phyloP scores from a whole-genome alignment of 768 basidiomycete species.

The Paxillus involutus region DNA sequence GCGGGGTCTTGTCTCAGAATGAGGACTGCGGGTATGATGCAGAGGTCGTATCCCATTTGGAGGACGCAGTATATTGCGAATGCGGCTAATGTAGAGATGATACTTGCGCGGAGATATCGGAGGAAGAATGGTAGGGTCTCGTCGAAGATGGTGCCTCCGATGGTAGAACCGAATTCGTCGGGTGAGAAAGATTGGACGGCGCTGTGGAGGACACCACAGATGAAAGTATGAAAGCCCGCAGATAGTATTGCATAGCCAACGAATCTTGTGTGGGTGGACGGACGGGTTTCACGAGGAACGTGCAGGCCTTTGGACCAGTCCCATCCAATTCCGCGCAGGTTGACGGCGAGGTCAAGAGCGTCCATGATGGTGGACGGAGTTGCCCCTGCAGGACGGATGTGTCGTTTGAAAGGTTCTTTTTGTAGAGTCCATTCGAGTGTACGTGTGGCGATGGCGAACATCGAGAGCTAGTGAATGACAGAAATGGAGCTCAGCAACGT shows the following conservation, averaged over 20 bases:
- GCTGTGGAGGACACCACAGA: constrained; percentile 47
- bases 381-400: constrained; percentile 4
- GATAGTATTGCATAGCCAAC: constrained; percentile 32
- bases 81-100: constrained; percentile 43
- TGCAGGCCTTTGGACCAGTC: constrained; percentile 44
- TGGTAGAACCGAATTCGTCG: constrained; percentile 26
- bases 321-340: constrained; percentile 64
- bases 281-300: constrained; percentile 39
- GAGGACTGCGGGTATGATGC: constrained; percentile 20
- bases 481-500: not conserved
- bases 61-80: constrained; percentile 46
- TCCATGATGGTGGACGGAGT: constrained; percentile 26
- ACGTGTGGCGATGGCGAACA: constrained; percentile 11
- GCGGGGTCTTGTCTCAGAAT: constrained; percentile 29
- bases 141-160: too few species aligned
- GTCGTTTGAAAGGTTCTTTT: constrained; percentile 13
- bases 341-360: constrained; percentile 49
- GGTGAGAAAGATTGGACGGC: constrained; percentile 46
- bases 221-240: constrained; percentile 34
- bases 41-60: constrained; percentile 31
- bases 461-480: constrained; percentile 7
- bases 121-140: constrained; percentile 24
- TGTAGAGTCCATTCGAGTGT: constrained; percentile 16
- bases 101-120: constrained; percentile 38
- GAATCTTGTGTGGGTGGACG: constrained; percentile 39